These are phyloP conservation scores for Tylopilus sp. DNA, from an alignment of 768 basidiomycete genomes.

Conservation along the genomic window DNA sequence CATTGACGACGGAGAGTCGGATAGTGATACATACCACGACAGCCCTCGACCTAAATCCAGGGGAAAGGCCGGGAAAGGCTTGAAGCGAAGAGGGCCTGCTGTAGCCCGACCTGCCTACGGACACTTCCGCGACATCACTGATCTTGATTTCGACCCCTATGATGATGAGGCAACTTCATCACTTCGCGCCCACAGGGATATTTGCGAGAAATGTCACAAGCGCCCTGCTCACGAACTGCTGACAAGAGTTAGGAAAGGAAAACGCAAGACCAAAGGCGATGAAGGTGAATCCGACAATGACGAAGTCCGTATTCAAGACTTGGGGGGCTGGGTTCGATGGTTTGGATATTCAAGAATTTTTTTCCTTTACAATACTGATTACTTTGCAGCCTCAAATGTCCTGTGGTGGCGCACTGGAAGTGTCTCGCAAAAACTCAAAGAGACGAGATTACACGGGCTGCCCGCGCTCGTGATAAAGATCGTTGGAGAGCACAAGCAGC, in stretches of 20 bases:
- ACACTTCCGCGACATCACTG: conserved; percentile 40
- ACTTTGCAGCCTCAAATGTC: conserved; percentile 63
- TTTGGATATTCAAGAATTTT: conserved; percentile 31
- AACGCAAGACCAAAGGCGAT: conserved; percentile 37
- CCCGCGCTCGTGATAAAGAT: conserved; percentile 47
- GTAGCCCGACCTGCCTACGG: conserved; percentile 49
- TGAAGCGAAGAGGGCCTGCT: conserved; percentile 33
- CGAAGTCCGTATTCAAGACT: conserved; percentile 40
- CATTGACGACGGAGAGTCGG: conserved; percentile 29
- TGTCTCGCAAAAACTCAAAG: conserved; percentile 65
- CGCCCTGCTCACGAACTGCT: conserved; percentile 56
- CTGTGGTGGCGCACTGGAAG: conserved; percentile 72
- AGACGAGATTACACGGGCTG: conserved; percentile 70
- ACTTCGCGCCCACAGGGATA: conserved; percentile 55
- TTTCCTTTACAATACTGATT: conserved; percentile 9
- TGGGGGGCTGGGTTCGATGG: conserved; percentile 89
- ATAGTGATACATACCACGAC: conserved; percentile 36
- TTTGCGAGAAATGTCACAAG: conserved; percentile 71
- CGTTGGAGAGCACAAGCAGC: conserved; percentile 34
- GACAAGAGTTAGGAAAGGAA: conserved; percentile 38
- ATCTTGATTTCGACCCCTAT: conserved; percentile 40
- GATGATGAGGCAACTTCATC: conserved; percentile 56
- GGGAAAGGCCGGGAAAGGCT: not conserved
- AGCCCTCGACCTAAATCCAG: conserved; percentile 7
- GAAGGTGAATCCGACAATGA: conserved; percentile 50